Conservation (phyloP, 257 asterid species). For the Solanum arcanum region DNA sequence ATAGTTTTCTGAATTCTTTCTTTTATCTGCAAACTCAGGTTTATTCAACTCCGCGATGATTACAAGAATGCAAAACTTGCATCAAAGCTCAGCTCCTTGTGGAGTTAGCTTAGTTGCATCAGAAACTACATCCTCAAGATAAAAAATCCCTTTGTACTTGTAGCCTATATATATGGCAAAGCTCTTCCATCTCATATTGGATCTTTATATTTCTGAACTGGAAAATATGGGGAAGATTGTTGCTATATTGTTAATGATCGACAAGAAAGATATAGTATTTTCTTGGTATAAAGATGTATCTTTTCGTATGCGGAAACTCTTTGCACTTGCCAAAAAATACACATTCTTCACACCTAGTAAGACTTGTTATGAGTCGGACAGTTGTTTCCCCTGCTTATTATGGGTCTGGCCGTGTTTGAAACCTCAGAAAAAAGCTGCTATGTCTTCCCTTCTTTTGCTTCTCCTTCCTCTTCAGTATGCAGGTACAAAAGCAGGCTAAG, state of each 20-base stretch:
- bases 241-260: not conserved
- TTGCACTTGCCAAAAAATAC: not conserved
- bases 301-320: not conserved
- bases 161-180: not conserved
- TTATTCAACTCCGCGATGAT: conserved; percentile 13
- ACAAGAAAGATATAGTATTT: not conserved
- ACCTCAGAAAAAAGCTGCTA: not conserved
- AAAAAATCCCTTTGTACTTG: not conserved
- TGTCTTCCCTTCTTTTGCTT: not conserved
- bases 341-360: not conserved
- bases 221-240: not conserved
- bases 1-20: not conserved
- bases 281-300: not conserved
- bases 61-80: conserved; percentile 15
- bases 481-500: not conserved
- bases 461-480: not conserved
- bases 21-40: not conserved
- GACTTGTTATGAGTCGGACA: not conserved
- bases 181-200: not conserved
- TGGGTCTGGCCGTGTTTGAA: not conserved
- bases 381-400: not conserved
- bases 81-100: conserved; percentile 4
- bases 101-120: not conserved
- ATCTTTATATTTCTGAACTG: not conserved
- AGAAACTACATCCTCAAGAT: not conserved